phyloP scores from a whole-genome alignment of 371 early-diverging fungal species.

The Mucor piriformis region DNA sequence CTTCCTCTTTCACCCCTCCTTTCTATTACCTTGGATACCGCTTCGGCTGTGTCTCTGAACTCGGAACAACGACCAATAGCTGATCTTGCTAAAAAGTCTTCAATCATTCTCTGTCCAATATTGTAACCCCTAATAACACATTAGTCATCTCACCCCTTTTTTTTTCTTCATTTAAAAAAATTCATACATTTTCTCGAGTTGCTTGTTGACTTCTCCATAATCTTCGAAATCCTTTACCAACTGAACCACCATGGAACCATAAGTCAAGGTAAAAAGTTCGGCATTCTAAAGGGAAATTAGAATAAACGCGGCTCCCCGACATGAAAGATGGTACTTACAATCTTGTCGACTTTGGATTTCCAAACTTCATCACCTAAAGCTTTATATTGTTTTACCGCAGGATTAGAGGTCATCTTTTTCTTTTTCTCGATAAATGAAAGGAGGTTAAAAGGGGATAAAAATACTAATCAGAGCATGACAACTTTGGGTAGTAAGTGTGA shows the following conservation, averaged over 20 bases:
- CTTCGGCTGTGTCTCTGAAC: constrained; percentile 92
- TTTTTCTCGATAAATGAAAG: neutral
- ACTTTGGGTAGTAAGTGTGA: neutral
- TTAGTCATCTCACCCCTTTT: neutral
- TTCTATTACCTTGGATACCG: constrained; percentile 76
- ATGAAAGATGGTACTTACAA: constrained; percentile 59
- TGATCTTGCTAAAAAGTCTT: constrained; percentile 93
- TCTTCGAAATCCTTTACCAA: constrained; percentile 95
- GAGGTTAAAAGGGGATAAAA: neutral
- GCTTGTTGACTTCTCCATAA: constrained; percentile 90
- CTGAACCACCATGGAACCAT: constrained; percentile 96
- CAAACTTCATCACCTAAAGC: constrained; percentile 91
- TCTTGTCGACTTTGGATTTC: constrained; percentile 93
- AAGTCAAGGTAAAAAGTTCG: constrained; percentile 97
- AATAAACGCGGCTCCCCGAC: neutral
- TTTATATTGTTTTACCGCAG: constrained; percentile 71
- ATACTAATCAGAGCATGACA: neutral
- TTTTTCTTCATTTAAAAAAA: neutral
- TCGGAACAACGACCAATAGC: constrained; percentile 83
- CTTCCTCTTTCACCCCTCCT: neutral
- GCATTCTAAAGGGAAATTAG: constrained; percentile 62
- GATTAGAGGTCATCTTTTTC: constrained; percentile 30
- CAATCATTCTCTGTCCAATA: constrained; percentile 94
- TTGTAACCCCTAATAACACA: constrained; percentile 87
- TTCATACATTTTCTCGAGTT: constrained; percentile 92